Conservation (phyloP, 257 asterid genomes). For the Echites panduratus region DNA sequence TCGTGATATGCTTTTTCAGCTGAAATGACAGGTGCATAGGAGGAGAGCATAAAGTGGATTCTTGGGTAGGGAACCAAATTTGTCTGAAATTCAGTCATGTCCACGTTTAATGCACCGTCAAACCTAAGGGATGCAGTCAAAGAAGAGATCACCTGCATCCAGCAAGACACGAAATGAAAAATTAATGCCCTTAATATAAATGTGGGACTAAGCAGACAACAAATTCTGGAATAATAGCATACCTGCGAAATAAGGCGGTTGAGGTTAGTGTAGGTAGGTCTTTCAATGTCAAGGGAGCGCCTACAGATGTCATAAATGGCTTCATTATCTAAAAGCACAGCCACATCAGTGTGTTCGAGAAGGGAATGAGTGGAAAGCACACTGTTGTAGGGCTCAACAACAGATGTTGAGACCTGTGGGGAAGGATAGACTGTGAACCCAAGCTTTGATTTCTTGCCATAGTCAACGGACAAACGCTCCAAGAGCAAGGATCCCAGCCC, state of each 20-base stretch:
- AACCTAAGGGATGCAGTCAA: conserved; percentile 39
- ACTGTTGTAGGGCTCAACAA: conserved; percentile 41
- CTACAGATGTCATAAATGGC: conserved; percentile 42
- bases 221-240: not conserved
- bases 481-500: conserved; percentile 36
- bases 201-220: not conserved
- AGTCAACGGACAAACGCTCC: conserved; percentile 36
- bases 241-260: conserved; percentile 38
- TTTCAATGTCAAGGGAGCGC: conserved; percentile 34
- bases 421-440: conserved; percentile 39
- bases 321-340: conserved; percentile 37
- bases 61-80: conserved; percentile 42
- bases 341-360: conserved; percentile 39
- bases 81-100: conserved; percentile 39
- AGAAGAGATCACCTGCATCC: conserved; percentile 35
- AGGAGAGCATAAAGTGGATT: conserved; percentile 41
- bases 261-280: conserved; percentile 41
- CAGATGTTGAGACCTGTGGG: conserved; percentile 43
- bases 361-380: conserved; percentile 41
- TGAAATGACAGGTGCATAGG: conserved; percentile 39
- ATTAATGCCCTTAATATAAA: not conserved
- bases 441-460: conserved; percentile 34
- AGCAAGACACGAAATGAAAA: not conserved
- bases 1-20: conserved; percentile 36
- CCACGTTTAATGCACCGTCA: conserved; percentile 41